A percentile compares a stretch with the other conserved stretches of the same genome.
These are phyloP conservation scores for Ganoderma multipileum DNA, from an alignment of 1,284 basidiomycete species.

Conservation along the genomic window DNA sequence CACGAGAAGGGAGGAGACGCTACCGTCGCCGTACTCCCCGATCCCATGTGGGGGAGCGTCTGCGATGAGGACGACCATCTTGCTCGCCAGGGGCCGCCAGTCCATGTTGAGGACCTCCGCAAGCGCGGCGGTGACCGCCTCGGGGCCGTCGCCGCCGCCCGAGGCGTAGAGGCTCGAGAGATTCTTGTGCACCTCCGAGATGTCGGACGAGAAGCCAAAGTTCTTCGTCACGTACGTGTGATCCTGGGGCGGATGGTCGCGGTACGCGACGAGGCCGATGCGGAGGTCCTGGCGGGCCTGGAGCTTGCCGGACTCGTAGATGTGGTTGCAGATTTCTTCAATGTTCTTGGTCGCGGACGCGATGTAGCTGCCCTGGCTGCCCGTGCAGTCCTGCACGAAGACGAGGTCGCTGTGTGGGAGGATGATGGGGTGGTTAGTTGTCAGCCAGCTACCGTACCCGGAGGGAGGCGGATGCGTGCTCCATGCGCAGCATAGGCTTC, in stretches of 20 bases:
- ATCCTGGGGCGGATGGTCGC: slow-evolving; percentile 96
- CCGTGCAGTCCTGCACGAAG: slow-evolving; percentile 92
- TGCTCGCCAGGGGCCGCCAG: slow-evolving; percentile 90
- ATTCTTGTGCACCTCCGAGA: slow-evolving; percentile 86
- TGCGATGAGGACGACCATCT: slow-evolving; percentile 95
- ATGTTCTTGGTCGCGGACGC: slow-evolving; percentile 97
- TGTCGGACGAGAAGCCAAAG: slow-evolving; percentile 94
- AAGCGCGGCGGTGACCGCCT: slow-evolving; percentile 96
- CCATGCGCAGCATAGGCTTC: not conserved
- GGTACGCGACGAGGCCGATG: slow-evolving; percentile 89
- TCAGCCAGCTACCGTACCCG: slow-evolving; percentile 1
- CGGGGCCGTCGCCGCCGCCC: slow-evolving; percentile 97
- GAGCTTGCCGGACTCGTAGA: slow-evolving; percentile 94
- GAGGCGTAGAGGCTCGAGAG: slow-evolving; percentile 89
- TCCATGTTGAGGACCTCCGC: slow-evolving; percentile 88
- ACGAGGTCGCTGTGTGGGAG: slow-evolving; percentile 74
- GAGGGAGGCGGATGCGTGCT: slow-evolving; percentile 1
- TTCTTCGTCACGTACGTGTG: slow-evolving; percentile 93
- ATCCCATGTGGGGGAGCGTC: slow-evolving; percentile 98
- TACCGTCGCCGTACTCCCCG: slow-evolving; percentile 92
- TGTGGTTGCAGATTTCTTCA: slow-evolving; percentile 95
- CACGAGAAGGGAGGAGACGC: slow-evolving; percentile 7
- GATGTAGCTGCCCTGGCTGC: slow-evolving; percentile 85
- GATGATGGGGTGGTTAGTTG: slow-evolving; percentile 10
- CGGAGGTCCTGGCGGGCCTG: slow-evolving; percentile 88